Percentiles rank a stretch among this genome's conserved stretches.
Conservation (phyloP, 1,139 yeast genomes). For the Hemisphaericaspora subhashii region DNA sequence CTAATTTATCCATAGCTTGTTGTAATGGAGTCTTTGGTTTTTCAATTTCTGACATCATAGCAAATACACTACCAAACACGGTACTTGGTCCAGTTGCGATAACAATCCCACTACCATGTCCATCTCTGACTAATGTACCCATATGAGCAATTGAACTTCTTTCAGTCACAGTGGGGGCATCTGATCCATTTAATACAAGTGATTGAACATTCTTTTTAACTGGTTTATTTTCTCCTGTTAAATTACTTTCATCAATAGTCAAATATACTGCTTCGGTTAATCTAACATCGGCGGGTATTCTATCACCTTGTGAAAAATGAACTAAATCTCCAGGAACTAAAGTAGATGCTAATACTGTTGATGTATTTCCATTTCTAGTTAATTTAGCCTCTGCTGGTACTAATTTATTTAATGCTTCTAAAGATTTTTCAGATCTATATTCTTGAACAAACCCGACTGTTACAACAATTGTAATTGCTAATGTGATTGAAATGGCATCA, state of each 20-base stretch:
- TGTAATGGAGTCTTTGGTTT: constrained; percentile 97
- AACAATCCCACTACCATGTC: constrained; percentile 91
- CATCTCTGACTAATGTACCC: constrained; percentile 96
- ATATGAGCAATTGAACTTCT: constrained; percentile 81
- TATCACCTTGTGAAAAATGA: constrained; percentile 84
- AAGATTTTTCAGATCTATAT: constrained; percentile 87
- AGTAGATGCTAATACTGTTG: constrained; percentile 77
- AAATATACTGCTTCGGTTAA: constrained; percentile 75
- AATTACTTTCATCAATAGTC: constrained; percentile 83
- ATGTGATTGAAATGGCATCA: constrained; percentile 85
- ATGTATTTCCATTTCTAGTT: constrained; percentile 73
- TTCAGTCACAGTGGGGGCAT: constrained; percentile 52
- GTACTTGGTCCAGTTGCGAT: constrained; percentile 85
- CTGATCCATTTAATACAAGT: constrained; percentile 4
- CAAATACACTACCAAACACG: constrained; percentile 86
- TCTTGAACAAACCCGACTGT: constrained; percentile 97
- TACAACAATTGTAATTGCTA: constrained; percentile 87
- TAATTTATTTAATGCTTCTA: constrained; percentile 85
- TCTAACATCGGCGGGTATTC: constrained; percentile 92
- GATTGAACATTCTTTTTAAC: constrained; percentile 51
- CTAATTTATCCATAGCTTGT: constrained; percentile 89
- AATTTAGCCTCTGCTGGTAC: constrained; percentile 94
- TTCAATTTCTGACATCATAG: constrained; percentile 90
- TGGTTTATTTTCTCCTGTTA: constrained; percentile 93
- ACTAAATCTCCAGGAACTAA: constrained; percentile 95